Evolutionary conservation across 2,329 filamentous ascomycete species (phyloP), one percentile per base, ranked within the genome.

Genomic region (Exserohilum rostratum): DNA sequence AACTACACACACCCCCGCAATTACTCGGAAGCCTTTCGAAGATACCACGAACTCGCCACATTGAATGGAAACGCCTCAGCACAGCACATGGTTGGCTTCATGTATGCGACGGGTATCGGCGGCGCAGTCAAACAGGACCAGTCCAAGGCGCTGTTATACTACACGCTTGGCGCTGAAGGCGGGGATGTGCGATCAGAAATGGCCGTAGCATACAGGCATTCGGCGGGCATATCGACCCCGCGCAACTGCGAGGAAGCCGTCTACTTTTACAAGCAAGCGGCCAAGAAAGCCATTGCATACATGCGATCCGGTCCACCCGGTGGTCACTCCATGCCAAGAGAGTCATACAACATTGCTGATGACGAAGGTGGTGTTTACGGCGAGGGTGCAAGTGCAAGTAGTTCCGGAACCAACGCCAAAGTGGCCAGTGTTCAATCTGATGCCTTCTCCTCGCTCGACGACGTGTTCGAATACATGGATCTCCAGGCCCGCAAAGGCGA

Each of bases 81-180:
- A 1, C 91, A 98, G 74, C 89, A 96, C 76, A 97, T 99, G 93
- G 74, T 98, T 42, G 95, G 91, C 0, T 86, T 99, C 65, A 95
- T 96, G 84, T 93, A 99, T 76, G 93, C 93, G 31, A 99, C 95
- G 0, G 95, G 95, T 0, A 83, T 99, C 53, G 93, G 91, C 13
- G 86, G 86, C 29, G 88, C 87, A 1, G 90, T 96, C 5, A 85
- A 90, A 70, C 85, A 86, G 38, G 90, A 99, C 67, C 95, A 98
- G 77, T 93, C 93, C 10, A 93, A 91, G 76, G 91, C 95, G 3
- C 82, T 98, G 66, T 80, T 98, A 35, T 98, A 97, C 75, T 93
- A 99, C 74, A 96, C 91, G 0, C 95, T 98, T 72, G 93, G 95
- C 0, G 95, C 95, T 0, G 83, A 92, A 61, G 86, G 86, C 50